Percentiles rank a stretch among this genome's conserved stretches.
These are phyloP conservation scores for Acmispon strigosus DNA, from an alignment of 306 rosid genomes.

Conservation along the genomic window DNA sequence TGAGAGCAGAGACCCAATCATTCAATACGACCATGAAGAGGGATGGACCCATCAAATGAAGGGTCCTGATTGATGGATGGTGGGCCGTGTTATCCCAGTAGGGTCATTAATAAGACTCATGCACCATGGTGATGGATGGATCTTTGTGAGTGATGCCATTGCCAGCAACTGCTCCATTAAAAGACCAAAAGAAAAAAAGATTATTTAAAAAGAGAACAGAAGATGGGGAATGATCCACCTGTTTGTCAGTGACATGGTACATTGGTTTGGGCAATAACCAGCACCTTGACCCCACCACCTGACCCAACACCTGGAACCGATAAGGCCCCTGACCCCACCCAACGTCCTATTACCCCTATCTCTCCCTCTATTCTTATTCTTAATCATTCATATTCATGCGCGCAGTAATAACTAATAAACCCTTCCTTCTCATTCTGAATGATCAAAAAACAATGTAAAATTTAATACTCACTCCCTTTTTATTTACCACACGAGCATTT, in stretches of 20 bases:
- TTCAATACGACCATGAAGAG: conserved; percentile 31
- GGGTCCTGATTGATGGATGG: conserved; percentile 42
- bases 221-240: conserved; percentile 76
- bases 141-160: conserved; percentile 26
- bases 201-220: neutral
- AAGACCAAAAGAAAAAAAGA: neutral
- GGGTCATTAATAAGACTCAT: conserved; percentile 48
- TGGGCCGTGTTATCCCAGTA: conserved; percentile 32
- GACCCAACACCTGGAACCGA: conserved; percentile 95
- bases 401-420: conserved; percentile 39
- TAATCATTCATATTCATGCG: conserved; percentile 80
- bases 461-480: conserved; percentile 30
- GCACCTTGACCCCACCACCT: conserved; percentile 66
- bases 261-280: conserved; percentile 66
- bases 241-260: conserved; percentile 76
- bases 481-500: conserved; percentile 29
- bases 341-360: conserved; percentile 38
- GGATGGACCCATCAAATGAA: conserved; percentile 25
- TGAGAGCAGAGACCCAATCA: conserved; percentile 42
- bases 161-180: conserved; percentile 54
- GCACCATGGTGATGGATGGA: conserved; percentile 30
- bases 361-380: conserved; percentile 18
- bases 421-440: conserved; percentile 4
- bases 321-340: conserved; percentile 65
- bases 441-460: conserved; percentile 29